Percentiles rank a stretch among this genome's conserved stretches.
Evolutionary conservation across 257 asterid species (phyloP).

Genomic region (Apocynum venetum): DNA sequence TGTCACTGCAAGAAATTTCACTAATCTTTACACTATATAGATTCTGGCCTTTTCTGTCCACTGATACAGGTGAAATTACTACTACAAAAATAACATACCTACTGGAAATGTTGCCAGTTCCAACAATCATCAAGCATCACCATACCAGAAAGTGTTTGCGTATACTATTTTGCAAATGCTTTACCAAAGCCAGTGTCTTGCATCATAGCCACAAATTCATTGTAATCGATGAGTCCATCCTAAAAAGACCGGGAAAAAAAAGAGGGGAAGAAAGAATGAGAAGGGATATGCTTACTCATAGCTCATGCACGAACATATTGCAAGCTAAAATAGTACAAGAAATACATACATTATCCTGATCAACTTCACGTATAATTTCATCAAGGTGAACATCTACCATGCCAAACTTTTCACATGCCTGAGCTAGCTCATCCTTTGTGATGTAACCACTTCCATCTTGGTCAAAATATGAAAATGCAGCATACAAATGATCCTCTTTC

Average conservation of each 20-base stretch:
- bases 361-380: conserved; percentile 45
- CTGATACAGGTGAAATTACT: not conserved
- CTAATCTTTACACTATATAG: conserved; percentile 29
- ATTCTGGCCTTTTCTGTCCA: not conserved
- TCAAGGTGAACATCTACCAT: conserved; percentile 36
- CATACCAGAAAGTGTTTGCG: not conserved
- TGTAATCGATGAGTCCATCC: conserved; percentile 85
- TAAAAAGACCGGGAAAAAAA: conserved; percentile 19
- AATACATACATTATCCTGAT: conserved; percentile 35
- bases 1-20: conserved; percentile 20
- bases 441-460: conserved; percentile 51
- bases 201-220: conserved; percentile 86
- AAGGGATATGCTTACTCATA: not conserved
- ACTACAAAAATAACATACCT: conserved; percentile 3
- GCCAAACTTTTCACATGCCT: conserved; percentile 41
- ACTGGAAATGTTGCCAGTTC: conserved; percentile 4
- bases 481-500: conserved; percentile 45
- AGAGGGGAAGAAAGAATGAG: not conserved
- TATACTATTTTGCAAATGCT: not conserved
- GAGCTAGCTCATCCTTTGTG: conserved; percentile 43
- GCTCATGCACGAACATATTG: not conserved
- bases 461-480: conserved; percentile 49
- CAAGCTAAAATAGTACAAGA: not conserved
- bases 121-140: not conserved
- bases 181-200: conserved; percentile 60